Evolutionary conservation across 2,329 filamentous ascomycete genomes (phyloP), one percentile per base, ranked within the genome.

Genomic region (Calycina marina): DNA sequence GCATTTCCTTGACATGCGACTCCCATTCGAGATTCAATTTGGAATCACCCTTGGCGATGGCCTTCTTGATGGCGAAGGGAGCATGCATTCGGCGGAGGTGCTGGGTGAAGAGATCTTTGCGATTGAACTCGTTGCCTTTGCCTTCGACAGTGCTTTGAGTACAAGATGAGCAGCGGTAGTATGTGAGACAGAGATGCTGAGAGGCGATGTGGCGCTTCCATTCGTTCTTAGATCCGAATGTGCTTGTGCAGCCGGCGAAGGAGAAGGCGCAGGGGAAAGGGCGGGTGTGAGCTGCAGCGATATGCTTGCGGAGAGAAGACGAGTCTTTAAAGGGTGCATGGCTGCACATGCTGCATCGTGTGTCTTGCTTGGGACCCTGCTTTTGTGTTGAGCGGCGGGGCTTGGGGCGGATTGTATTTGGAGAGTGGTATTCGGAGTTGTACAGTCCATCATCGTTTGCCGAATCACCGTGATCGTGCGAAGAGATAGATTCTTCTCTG

Each of bases 161-260:
- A 37, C 72, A 77, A 2, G 65, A 60, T 0, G 72, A 76, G 41
- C 72, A 77, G 13, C 72, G 65, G 45, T 77, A 77, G 43, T 68
- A 77, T 30, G 68, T 67, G 12, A 77, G 52, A 42, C 72, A 77
- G 14, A 98, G 67, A 56, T 98, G 90, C 46, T 94, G 84, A 0
- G 84, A 93, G 11, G 75, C 70, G 50, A 94, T 83, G 50, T 98
- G 90, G 3, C 88, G 72, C 56, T 96, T 96, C 88, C 88, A 98
- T 55, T 96, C 88, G 50, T 96, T 94, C 58, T 94, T 96, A 11
- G 82, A 88, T 1, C 77, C 76, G 53, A 96, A 94, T 0, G 75
- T 82, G 44, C 83, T 85, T 0, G 58, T 60, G 54, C 88, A 98
- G 12, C 81, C 83, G 25, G 88, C 92, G 46, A 77, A 77, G 1